Evolutionary conservation across 306 rosid genomes (phyloP), one percentile per base, ranked within the genome.

Genomic region (Dalbergia cultrata): DNA sequence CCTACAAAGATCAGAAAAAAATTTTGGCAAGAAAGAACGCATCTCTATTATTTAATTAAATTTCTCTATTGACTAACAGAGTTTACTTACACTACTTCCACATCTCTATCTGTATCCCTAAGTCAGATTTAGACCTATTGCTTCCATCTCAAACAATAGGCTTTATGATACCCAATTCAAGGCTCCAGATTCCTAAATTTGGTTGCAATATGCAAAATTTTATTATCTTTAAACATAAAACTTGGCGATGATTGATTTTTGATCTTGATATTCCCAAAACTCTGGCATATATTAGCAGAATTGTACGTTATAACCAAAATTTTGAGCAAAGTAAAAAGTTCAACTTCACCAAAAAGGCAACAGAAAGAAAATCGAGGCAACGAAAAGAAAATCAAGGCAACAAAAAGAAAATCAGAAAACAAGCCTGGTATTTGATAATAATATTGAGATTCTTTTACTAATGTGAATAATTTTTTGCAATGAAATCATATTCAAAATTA

Each of bases 111-210:
- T 12, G 58, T 31, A 54, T 41, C 22, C 50, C 74, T 31, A 26
- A 52, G 21, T 50, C 11, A 22, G 52, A 73, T n/a, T 39, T 33
- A 6, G 56, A 47, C 64, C 17, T 33, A 71, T 35, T 49, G 57
- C 45, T 71, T 14, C 47, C 62, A n/a, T 59, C 37, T 59, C 82
- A 69, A 58, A 59, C 52, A 70, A 47, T 18, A 3, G 3, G 34
- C 41, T 31, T 50, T 50, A 45, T 19, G 64, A 14, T 37, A 71
- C 63, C 82, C 6, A 35, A 67, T 31, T 57, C 45, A 44, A 37
- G 67, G 73, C 72, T 39, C 16, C 39, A 35, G 72, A 70, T 49
- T 60, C 78, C 72, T 58, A 44, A 33, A 69, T 68, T 22, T 45
- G 34, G 50, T 79, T 5, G 62, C 22, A 69, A 4, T 57, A 57